Evolutionary conservation across 441 rosid species (phyloP), one percentile per base, ranked within the genome.

Genomic region (Macaranga tanarius): DNA sequence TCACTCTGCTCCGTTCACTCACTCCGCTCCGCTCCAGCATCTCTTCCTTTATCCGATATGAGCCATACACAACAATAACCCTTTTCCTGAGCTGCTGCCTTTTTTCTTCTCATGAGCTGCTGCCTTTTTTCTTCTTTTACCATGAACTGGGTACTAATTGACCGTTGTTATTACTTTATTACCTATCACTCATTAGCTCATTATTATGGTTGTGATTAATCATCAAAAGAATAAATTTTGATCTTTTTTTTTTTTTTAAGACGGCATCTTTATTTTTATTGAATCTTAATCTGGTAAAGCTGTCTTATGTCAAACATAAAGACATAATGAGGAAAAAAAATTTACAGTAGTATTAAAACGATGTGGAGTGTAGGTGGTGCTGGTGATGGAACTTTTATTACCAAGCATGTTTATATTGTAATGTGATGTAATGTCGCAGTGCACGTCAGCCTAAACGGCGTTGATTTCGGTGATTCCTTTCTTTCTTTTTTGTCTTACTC

Each of bases 391-490:
- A n/a, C 5, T 34, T 31, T 34, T 34, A 34, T 34, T 4, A 34
- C 67, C 52, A 70, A 73, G 26, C 55, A 15, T 19, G 34, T 47
- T 52, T 26, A 44, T 54, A 23, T 11, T 65, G 62, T 55, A 44
- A 65, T 67, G 25, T 74, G 80, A 75, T 79, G 82, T 56, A 74
- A 79, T 86, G 87, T 82, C 75, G 84, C 54, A 77, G 79, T 20
- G 85, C 93, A 79, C 90, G 77, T 84, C 83, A 86, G 90, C 88
- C 90, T 74, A 89, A 84, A 87, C 90, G 89, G 87, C 91, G 88
- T 75, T 80, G 80, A 87, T 86, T 83, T 80, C 89, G 91, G 90
- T 78, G 91, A 87, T 87, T 89, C 87, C 89, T 84, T 75, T 56
- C 84, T 80, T 83, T 55, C 65, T 70, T 84, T 84, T 77, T 84